A percentile compares a stretch with the other conserved stretches of the same genome.
Conservation (phyloP, 805 yeast species). For the Barnettozyma populi region DNA sequence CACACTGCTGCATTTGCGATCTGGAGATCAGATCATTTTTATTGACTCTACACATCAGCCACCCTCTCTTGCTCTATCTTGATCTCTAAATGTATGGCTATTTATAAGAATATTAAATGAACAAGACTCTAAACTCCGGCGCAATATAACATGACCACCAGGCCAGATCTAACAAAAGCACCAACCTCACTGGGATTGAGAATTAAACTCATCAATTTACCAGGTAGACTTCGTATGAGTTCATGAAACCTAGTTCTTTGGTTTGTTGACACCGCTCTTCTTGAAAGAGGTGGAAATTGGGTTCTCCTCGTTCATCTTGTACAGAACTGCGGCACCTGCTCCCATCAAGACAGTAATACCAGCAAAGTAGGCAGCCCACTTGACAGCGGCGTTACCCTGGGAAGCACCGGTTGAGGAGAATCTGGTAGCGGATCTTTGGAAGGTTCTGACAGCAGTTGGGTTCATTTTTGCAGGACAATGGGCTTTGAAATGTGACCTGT, state of each 20-base stretch:
- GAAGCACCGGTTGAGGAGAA: conserved; percentile 16
- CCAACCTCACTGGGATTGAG: too few species aligned
- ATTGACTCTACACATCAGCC: too few species aligned
- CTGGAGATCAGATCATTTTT: too few species aligned
- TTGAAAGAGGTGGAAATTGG: conserved; percentile 17
- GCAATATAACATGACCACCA: neutral
- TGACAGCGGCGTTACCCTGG: conserved; percentile 12
- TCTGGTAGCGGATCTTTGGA: conserved; percentile 24
- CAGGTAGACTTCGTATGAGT: neutral
- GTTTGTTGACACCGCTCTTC: conserved; percentile 18
- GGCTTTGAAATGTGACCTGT: neutral
- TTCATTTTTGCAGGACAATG: conserved; percentile 14
- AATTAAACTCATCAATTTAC: too few species aligned
- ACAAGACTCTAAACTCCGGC: neutral
- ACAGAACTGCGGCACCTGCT: conserved; percentile 22
- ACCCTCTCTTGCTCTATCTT: neutral
- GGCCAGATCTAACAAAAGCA: neutral
- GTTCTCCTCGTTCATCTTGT: conserved; percentile 23
- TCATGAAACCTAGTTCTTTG: neutral
- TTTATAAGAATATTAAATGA: neutral
- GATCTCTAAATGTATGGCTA: neutral
- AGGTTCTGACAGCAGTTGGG: conserved; percentile 24
- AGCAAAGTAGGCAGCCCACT: conserved; percentile 23
- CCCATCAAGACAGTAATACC: conserved; percentile 21
- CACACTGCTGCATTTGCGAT: too few species aligned